Percentiles rank a stretch among this genome's conserved stretches.
Evolutionary conservation across 2,329 filamentous ascomycete genomes (phyloP).

Genomic region (Xylariaceae sp.): DNA sequence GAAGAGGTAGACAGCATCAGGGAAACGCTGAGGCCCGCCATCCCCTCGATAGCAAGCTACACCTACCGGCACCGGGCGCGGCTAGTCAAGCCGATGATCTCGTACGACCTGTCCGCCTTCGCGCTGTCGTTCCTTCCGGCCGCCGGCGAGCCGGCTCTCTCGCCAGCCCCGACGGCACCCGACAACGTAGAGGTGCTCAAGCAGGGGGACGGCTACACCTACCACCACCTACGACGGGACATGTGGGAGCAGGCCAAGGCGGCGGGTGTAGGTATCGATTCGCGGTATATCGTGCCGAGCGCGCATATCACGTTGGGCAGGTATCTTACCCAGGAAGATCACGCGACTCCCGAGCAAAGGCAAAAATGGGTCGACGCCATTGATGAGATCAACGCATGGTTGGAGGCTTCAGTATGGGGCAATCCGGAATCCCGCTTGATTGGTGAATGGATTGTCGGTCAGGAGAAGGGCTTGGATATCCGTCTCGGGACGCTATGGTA

Average conservation of each 20-base stretch:
- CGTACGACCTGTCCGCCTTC: conserved; percentile 82
- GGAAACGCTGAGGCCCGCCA: conserved; percentile 55
- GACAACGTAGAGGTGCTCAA: conserved; percentile 40
- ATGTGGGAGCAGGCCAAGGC: conserved; percentile 64
- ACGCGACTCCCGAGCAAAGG: conserved; percentile 61
- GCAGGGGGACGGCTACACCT: conserved; percentile 72
- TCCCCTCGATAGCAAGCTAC: conserved; percentile 66
- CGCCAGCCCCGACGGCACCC: conserved; percentile 45
- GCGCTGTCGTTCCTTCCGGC: conserved; percentile 88
- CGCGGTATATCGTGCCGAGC: conserved; percentile 84
- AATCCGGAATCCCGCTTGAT: conserved; percentile 45
- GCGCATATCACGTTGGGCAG: conserved; percentile 87
- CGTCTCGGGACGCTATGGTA: conserved; percentile 83
- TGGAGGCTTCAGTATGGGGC: conserved; percentile 73
- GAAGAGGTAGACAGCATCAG: conserved; percentile 69
- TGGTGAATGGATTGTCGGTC: conserved; percentile 85
- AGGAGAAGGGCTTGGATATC: conserved; percentile 78
- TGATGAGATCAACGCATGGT: conserved; percentile 75
- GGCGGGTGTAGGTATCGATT: conserved; percentile 70
- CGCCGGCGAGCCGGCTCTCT: conserved; percentile 57
- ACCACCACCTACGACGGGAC: conserved; percentile 87
- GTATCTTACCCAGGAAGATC: conserved; percentile 71
- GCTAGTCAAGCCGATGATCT: conserved; percentile 80
- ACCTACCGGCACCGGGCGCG: conserved; percentile 69
- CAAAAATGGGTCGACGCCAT: conserved; percentile 68